These are phyloP conservation scores for Pichia nakasei DNA, from an alignment of 805 yeast species.

Conservation along the genomic window DNA sequence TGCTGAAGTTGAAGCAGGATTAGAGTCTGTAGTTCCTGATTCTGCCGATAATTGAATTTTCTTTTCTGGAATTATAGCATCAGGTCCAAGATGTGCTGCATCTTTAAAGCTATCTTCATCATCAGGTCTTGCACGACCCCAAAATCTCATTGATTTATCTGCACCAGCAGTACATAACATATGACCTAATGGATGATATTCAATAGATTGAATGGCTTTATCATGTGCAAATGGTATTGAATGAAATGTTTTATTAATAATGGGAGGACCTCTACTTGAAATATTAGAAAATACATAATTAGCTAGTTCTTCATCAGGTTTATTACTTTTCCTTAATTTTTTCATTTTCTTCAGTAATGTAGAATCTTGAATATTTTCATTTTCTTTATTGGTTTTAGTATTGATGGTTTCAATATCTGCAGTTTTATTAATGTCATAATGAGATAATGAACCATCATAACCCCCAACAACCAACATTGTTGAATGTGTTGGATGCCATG, in stretches of 20 bases:
- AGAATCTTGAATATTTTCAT: constrained; percentile 1
- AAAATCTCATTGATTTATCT: constrained; percentile 85
- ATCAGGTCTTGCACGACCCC: constrained; percentile 89
- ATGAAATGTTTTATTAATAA: constrained; percentile 27
- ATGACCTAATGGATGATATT: constrained; percentile 93
- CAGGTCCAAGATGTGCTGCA: constrained; percentile 54
- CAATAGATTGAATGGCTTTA: constrained; percentile 80
- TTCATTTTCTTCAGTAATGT: constrained; percentile 2
- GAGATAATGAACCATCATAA: constrained; percentile 79
- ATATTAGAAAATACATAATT: constrained; percentile 15
- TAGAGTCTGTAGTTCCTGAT: not conserved
- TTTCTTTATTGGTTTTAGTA: not conserved
- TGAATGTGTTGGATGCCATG: constrained; percentile 91
- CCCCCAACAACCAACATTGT: constrained; percentile 76
- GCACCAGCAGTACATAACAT: constrained; percentile 86
- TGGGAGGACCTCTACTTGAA: constrained; percentile 3
- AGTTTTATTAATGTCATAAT: constrained; percentile 55
- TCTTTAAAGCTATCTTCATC: constrained; percentile 79
- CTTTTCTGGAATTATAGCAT: not conserved
- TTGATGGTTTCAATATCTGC: constrained; percentile 22
- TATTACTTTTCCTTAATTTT: not conserved
- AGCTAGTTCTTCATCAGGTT: not conserved
- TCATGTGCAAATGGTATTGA: constrained; percentile 89
- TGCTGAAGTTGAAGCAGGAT: no score
- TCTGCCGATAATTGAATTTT: not conserved